phyloP scores from a whole-genome alignment of 768 basidiomycete genomes.

The Austroboletus eburneus region DNA sequence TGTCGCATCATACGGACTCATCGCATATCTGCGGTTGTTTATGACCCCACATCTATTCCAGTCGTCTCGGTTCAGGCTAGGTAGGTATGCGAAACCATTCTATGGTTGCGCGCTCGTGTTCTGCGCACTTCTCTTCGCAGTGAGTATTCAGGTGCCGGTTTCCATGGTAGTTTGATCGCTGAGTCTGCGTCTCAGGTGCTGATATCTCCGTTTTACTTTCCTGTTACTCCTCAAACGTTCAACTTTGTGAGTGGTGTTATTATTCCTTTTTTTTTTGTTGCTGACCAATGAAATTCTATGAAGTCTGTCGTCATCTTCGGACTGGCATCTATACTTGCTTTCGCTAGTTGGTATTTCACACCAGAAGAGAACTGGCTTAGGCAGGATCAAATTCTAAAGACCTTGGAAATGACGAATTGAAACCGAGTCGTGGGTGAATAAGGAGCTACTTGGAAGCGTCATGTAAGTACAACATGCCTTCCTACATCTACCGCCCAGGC shows the following conservation, averaged over 20 bases:
- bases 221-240: conserved; percentile 69
- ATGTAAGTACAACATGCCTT: too few species aligned
- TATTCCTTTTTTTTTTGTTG: background rate
- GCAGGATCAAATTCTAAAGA: conserved; percentile 53
- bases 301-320: conserved; percentile 79
- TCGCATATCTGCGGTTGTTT: conserved; percentile 67
- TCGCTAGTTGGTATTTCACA: conserved; percentile 73
- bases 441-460: too few species aligned
- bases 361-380: conserved; percentile 81
- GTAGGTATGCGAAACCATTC: conserved; percentile 60
- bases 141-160: conserved; percentile 38
- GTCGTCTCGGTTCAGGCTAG: conserved; percentile 68
- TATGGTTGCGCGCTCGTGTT: conserved; percentile 66
- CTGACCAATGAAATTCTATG: conserved; percentile 7
- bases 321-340: conserved; percentile 70
- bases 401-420: conserved; percentile 32
- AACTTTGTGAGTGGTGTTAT: conserved; percentile 64
- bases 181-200: conserved; percentile 49
- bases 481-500: too few species aligned
- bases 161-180: background rate
- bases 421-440: too few species aligned
- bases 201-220: conserved; percentile 86
- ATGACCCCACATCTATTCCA: conserved; percentile 75
- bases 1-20: conserved; percentile 83
- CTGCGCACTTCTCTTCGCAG: conserved; percentile 70